Evolutionary conservation across 148 eudicot species (phyloP).

Genomic region (Nepenthes gracilis): DNA sequence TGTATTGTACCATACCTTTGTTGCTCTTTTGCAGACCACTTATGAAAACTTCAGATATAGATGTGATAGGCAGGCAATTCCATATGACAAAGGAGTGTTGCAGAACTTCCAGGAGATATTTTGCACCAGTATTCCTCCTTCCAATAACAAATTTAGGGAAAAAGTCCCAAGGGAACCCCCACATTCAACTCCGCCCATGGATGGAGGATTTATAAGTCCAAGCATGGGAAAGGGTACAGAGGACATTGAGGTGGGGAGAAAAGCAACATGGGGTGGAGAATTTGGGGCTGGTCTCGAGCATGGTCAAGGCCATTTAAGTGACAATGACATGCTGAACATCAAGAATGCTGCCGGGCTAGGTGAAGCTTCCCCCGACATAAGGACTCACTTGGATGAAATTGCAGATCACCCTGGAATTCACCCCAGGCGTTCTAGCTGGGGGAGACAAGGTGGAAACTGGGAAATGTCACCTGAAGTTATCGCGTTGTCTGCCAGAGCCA

Average conservation of each 20-base stretch:
- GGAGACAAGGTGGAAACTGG: constrained; percentile 94
- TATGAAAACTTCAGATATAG: constrained; percentile 93
- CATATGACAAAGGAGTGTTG: constrained; percentile 79
- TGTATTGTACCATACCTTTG: background rate
- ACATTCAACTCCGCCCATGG: constrained; percentile 34
- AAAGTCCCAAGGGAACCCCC: constrained; percentile 58
- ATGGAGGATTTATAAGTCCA: constrained; percentile 82
- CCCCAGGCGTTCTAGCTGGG: constrained; percentile 74
- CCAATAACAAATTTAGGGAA: constrained; percentile 78
- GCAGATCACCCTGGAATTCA: constrained; percentile 67
- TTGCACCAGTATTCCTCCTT: constrained; percentile 44
- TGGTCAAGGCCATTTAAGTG: constrained; percentile 45
- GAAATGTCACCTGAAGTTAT: constrained; percentile 96
- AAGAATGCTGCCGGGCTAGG: constrained; percentile 51
- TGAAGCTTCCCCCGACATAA: constrained; percentile 65
- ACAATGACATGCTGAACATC: constrained; percentile 40
- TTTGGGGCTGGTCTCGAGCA: constrained; percentile 52
- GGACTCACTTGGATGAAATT: constrained; percentile 59
- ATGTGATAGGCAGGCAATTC: constrained; percentile 79
- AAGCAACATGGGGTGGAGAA: constrained; percentile 94
- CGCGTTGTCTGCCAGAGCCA: constrained; percentile 72
- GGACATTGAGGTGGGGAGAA: constrained; percentile 95
- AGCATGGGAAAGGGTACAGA: constrained; percentile 85
- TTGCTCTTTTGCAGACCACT: constrained; percentile 57
- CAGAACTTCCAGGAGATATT: constrained; percentile 82